Evolutionary conservation across 2,329 filamentous ascomycete genomes (phyloP).

Genomic region (Coniella lustricola): DNA sequence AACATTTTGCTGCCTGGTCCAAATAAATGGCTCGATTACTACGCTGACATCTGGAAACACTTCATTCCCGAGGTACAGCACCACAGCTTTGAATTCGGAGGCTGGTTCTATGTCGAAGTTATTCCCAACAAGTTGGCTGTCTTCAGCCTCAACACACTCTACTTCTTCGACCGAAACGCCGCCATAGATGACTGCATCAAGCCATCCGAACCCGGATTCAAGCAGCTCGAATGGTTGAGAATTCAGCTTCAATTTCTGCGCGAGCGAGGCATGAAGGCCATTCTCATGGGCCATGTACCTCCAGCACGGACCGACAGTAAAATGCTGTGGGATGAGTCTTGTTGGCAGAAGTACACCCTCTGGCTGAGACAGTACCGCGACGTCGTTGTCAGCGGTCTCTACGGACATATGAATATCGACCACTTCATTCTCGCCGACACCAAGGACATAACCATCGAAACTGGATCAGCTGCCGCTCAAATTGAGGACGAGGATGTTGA

Average conservation of each 20-base stretch:
- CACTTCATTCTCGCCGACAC: conserved; percentile 92
- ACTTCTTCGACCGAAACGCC: conserved; percentile 89
- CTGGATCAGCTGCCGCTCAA: conserved; percentile 27
- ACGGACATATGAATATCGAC: conserved; percentile 97
- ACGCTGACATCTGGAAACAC: conserved; percentile 69
- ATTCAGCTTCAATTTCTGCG: conserved; percentile 81
- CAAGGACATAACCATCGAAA: conserved; percentile 58
- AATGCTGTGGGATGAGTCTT: conserved; percentile 88
- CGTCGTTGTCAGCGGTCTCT: conserved; percentile 71
- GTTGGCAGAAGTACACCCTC: conserved; percentile 94
- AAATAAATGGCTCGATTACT: conserved; percentile 76
- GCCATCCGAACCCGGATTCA: conserved; percentile 77
- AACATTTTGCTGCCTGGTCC: conserved; percentile 85
- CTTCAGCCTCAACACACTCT: conserved; percentile 92
- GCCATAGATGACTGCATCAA: conserved; percentile 84
- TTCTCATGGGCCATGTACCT: conserved; percentile 89
- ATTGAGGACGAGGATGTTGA: conserved; percentile 12
- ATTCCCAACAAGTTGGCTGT: conserved; percentile 80
- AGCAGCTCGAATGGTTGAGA: conserved; percentile 93
- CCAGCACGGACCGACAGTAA: conserved; percentile 82
- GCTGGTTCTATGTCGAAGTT: conserved; percentile 92
- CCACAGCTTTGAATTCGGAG: conserved; percentile 84
- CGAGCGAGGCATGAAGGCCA: conserved; percentile 82
- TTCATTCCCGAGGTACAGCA: conserved; percentile 92
- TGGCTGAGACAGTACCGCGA: conserved; percentile 90